Evolutionary conservation across 2,329 filamentous ascomycete genomes (phyloP).

Genomic region (Colletotrichum sp.): DNA sequence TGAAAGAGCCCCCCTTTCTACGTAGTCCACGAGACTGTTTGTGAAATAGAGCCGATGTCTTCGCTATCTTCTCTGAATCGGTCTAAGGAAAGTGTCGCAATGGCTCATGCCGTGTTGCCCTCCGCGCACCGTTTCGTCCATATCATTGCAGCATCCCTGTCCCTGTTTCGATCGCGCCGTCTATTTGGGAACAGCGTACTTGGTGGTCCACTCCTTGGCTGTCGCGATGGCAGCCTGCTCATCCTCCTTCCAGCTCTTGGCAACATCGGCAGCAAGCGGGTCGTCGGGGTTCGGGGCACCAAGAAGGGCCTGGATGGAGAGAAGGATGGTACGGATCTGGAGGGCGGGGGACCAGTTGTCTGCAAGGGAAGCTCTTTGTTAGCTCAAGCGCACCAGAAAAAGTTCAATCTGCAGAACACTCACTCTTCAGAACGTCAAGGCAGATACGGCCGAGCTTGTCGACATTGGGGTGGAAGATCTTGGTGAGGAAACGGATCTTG

Average conservation of each 20-base stretch:
- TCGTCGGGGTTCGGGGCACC: slow-evolving; percentile 98
- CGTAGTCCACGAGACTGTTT: background rate
- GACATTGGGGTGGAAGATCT: slow-evolving; percentile 99
- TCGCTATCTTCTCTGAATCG: background rate
- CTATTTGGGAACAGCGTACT: slow-evolving; percentile 67
- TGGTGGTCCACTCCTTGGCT: slow-evolving; percentile 88
- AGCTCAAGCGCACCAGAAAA: background rate
- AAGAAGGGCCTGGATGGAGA: slow-evolving; percentile 95
- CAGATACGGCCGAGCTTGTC: slow-evolving; percentile 98
- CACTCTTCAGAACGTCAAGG: slow-evolving; percentile 96
- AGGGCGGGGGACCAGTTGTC: slow-evolving; percentile 99
- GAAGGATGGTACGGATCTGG: slow-evolving; percentile 97
- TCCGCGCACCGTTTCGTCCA: background rate
- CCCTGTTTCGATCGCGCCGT: background rate
- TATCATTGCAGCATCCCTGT: background rate
- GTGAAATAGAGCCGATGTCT: background rate
- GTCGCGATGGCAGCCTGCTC: slow-evolving; percentile 91
- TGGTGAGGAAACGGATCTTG: slow-evolving; percentile 97
- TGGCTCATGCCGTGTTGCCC: background rate
- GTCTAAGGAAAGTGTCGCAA: background rate
- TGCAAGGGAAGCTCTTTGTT: slow-evolving; percentile 38
- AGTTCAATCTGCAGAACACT: slow-evolving; percentile 28
- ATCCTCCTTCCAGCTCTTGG: slow-evolving; percentile 97
- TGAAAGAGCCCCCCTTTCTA: background rate
- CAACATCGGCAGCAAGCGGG: slow-evolving; percentile 96